Base-by-base conservation (phyloP, 179 eudicot genomes). In the Gypsophila paniculata region DNA sequence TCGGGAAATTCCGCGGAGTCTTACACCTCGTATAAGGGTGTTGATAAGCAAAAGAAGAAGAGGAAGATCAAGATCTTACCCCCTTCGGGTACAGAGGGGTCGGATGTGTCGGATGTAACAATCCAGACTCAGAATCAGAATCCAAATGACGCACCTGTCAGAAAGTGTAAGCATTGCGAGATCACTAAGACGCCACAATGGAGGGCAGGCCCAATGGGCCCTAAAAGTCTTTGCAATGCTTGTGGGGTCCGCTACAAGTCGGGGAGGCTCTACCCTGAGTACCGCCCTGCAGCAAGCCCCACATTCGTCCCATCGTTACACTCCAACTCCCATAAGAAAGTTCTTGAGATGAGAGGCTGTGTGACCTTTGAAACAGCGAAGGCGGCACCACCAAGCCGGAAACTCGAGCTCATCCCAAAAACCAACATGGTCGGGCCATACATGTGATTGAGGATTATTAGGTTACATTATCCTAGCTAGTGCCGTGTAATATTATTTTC, bases 191-290 rank as follows among this genome's bases (percentile, higher is more conserved):
- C 96, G 2, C 96, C 96, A 0, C 96, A 91, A 52, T 91, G 96
- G 96, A 82, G 96, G 76, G 86, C 90, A 0, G 96, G 96, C 0
- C 96, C 96, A 22, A 60, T 85, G 87, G 96, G 96, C 0, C 94
- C 96, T 0, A 91, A 91, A 66, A 84, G 88, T 11, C 89, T 91
- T 12, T 91, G 96, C 81, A 91, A 91, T n/a, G 96, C 96, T 0
- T 91, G 96, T 75, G 96, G 96, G 23, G 96, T 91, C 70, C 94
- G 96, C 9, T 80, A 85, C 80, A 91, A 91, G 73, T 87, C 94
- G 0, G 96, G 96, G 53, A 79, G 96, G 12, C 90, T 90, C 64
- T 90, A 80, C 80, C 96, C 96, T 0, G 96, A 90, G 77, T 90
- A 90, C 71, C 86, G 96, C 44, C 96, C 96, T 0, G 96, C 94